phyloP scores from a whole-genome alignment of 495 filamentous ascomycete species.

The Xylaria flabelliformis region DNA sequence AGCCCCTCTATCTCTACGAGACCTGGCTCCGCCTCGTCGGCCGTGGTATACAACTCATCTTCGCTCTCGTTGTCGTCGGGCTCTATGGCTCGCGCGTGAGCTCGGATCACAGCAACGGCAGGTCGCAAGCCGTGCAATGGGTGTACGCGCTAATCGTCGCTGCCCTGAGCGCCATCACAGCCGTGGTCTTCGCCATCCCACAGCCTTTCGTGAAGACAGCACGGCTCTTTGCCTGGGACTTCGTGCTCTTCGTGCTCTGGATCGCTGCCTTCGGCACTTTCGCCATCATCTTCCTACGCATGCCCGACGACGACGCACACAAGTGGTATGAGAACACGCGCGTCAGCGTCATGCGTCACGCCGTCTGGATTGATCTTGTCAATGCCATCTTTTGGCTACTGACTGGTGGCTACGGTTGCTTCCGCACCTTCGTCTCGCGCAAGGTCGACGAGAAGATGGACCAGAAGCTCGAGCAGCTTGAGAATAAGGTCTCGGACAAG shows the following conservation, averaged over 20 bases:
- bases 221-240: slow-evolving; percentile 44
- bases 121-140: slow-evolving; percentile 40
- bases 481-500: slow-evolving; percentile 33
- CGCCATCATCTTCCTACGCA: slow-evolving; percentile 68
- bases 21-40: slow-evolving; percentile 41
- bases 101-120: slow-evolving; percentile 31
- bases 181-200: slow-evolving; percentile 40
- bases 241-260: slow-evolving; percentile 60
- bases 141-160: slow-evolving; percentile 42
- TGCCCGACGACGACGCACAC: slow-evolving; percentile 53
- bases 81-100: slow-evolving; percentile 45
- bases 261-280: slow-evolving; percentile 72
- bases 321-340: slow-evolving; percentile 43
- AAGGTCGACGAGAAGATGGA: slow-evolving; percentile 44
- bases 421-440: slow-evolving; percentile 40
- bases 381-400: slow-evolving; percentile 68
- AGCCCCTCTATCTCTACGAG: slow-evolving; percentile 42
- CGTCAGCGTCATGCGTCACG: slow-evolving; percentile 68
- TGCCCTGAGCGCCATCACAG: slow-evolving; percentile 41
- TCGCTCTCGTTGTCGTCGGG: slow-evolving; percentile 42
- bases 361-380: slow-evolving; percentile 73
- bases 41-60: slow-evolving; percentile 43
- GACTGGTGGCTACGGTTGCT: slow-evolving; percentile 49
- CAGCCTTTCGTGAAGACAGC: slow-evolving; percentile 40
- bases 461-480: slow-evolving; percentile 33